Conservation (phyloP, 768 basidiomycete species). For the Psilocybe tampanensis region DNA sequence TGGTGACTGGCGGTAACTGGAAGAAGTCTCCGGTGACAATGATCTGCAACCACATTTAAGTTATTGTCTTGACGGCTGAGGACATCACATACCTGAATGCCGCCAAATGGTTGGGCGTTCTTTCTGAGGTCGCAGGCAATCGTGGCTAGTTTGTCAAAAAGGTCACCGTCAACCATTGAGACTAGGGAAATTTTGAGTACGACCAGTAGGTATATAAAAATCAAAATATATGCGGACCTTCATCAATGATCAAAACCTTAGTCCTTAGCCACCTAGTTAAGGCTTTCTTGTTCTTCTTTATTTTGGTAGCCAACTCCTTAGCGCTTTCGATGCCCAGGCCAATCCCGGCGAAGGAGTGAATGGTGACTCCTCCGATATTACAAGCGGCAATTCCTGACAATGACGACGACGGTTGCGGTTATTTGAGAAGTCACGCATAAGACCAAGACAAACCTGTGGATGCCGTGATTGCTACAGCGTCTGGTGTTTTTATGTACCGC, state of each 20-base stretch:
- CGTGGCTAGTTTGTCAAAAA: constrained; percentile 87
- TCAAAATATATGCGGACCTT: constrained; percentile 48
- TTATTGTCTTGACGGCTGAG: background rate
- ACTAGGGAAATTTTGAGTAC: constrained; percentile 49
- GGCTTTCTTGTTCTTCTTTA: constrained; percentile 87
- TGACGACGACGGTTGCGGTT: background rate
- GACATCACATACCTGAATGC: constrained; percentile 70
- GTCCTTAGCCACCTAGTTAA: constrained; percentile 79
- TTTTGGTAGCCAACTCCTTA: constrained; percentile 61
- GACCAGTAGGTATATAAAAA: background rate
- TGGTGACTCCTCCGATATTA: constrained; percentile 94
- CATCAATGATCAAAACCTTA: constrained; percentile 82
- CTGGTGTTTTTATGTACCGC: constrained; percentile 51
- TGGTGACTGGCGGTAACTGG: constrained; percentile 92
- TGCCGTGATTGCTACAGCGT: constrained; percentile 91
- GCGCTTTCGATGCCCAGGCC: constrained; percentile 76
- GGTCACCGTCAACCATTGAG: constrained; percentile 94
- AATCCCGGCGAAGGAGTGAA: constrained; percentile 96
- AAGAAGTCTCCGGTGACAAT: constrained; percentile 98
- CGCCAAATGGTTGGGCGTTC: constrained; percentile 80
- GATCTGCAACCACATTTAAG: constrained; percentile 47
- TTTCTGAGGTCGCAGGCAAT: constrained; percentile 71
- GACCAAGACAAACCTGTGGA: constrained; percentile 67
- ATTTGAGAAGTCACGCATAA: background rate
- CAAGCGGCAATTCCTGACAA: constrained; percentile 84